Evolutionary conservation across 129 eudicot species (phyloP), one percentile per base, ranked within the genome.

Genomic region (Saussurea involucrata): DNA sequence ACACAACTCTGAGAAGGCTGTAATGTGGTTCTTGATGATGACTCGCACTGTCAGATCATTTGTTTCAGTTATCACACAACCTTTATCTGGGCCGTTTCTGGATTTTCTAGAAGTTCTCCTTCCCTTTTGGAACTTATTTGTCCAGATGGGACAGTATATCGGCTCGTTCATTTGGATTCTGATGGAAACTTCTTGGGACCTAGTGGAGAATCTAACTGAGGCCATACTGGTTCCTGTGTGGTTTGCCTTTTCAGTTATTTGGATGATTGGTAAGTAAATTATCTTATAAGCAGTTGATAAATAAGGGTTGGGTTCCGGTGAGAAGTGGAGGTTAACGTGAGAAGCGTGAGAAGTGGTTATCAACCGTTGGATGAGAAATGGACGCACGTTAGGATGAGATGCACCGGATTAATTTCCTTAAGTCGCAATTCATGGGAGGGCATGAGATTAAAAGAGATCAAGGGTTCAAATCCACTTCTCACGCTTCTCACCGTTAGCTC

Each of bases 1-100:
- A 81, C 97, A 95, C 36, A 86, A 95, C 72, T 95, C 83, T 78
- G 90, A 95, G 82, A 95, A 95, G 80, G 98, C 97, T 61, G 40
- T 95, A 32, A 84, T 74, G 85, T 91, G 97, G 94, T 86, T 91
- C 70, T 72, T 89, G 83, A 85, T 82, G 92, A 84, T 81, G 68
- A 86, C 96, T 10, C 89, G 94, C 17, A 88, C 97, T 25, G 22
- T 82, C 10, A 69, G 89, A 60, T 86, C 97, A 4, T 87, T 83
- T 78, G 46, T 91, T 68, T 83, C 93, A 3, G 21, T 95, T 53
- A 32, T 89, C 46, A 82, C 90, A 40, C 88, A 86, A 63, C 98
- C 98, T 32, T 63, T 95, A 71, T 72, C 84, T 5, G 97, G 87
- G 17, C 98, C 98, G 12, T 75, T 95, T 63, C 31, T 75, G 12